A percentile compares a stretch with the other conserved stretches of the same genome.
These are phyloP conservation scores for Metschnikowia reukaufii DNA, from an alignment of 805 yeast genomes.

Conservation along the genomic window DNA sequence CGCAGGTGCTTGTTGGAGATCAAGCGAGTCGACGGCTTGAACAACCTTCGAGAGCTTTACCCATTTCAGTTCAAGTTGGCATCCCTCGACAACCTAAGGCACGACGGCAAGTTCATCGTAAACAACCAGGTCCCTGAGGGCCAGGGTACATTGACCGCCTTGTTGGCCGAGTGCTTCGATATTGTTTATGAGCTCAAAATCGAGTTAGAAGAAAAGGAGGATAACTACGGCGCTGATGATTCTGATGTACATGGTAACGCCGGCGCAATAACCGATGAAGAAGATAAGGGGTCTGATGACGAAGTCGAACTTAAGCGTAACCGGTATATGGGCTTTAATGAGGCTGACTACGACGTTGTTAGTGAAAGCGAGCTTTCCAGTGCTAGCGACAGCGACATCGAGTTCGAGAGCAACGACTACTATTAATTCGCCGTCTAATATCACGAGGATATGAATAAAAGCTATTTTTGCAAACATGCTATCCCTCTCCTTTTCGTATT, in stretches of 20 bases:
- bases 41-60: conserved; percentile 82
- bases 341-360: conserved; percentile 46
- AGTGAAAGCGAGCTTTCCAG: conserved; percentile 32
- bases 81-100: conserved; percentile 79
- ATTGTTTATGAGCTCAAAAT: conserved; percentile 86
- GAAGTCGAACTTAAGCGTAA: conserved; percentile 46
- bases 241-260: conserved; percentile 6
- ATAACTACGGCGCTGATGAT: conserved; percentile 18
- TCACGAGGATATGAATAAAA: background rate
- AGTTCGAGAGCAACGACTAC: conserved; percentile 45
- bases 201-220: conserved; percentile 69
- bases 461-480: too few species aligned
- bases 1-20: conserved; percentile 87
- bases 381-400: conserved; percentile 31
- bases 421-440: conserved; percentile 22
- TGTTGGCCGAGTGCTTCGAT: conserved; percentile 92
- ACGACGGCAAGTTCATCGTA: conserved; percentile 89
- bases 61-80: conserved; percentile 96
- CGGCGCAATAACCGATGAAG: conserved; percentile 20
- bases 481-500: too few species aligned
- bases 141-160: conserved; percentile 90
- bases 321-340: conserved; percentile 43
- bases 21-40: conserved; percentile 88
- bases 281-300: conserved; percentile 38
- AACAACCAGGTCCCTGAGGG: conserved; percentile 95